Evolutionary conservation across 2,329 filamentous ascomycete genomes (phyloP), one percentile per base, ranked within the genome.

Genomic region (Venturia aucupariae): DNA sequence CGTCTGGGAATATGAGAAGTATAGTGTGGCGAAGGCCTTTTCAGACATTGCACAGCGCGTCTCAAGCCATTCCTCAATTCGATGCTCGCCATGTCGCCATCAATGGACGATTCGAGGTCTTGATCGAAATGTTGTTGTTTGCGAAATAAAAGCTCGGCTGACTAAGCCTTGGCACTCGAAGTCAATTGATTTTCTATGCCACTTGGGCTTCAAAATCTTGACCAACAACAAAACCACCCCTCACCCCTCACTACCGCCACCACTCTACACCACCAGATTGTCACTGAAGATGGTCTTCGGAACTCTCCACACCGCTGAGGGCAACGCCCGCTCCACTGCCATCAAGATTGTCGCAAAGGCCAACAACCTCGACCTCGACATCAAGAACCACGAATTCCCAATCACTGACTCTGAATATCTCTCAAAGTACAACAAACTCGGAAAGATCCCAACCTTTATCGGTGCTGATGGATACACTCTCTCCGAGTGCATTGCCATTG

Each of bases 271-370:
- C 30, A 39, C 6, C 17, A 24, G 19, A 61, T 59, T 64, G 42
- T 32, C 46, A 27, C 22, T 19, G 82, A 90, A 85, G 79, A 95
- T 96, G 89, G 84, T 90, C 77, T 97, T 99, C 86, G 94, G 94
- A 82, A 99, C 96, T 84, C 86, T 99, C 76, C 51, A 57, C 51
- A 57, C 51, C 2, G 30, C 17, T 17, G 51, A 97, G 92, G 85
- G 84, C 77, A 96, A 97, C 86, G 83, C 90, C 80, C 92, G 93
- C 83, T 90, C 89, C 79, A 90, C 89, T 75, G 87, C 88, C 77
- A 90, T 96, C 80, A 86, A 88, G 78, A 92, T 90, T 73, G 90
- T 97, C 76, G 94, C 94, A 73, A 97, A 99, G 88, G 92, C 91
- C 82, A 97, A 97, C 82, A 87, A 89, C 77, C 86, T 99, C 76